Evolutionary conservation across 495 filamentous ascomycete genomes (phyloP).

Genomic region (Lasiosphaeria miniovina): DNA sequence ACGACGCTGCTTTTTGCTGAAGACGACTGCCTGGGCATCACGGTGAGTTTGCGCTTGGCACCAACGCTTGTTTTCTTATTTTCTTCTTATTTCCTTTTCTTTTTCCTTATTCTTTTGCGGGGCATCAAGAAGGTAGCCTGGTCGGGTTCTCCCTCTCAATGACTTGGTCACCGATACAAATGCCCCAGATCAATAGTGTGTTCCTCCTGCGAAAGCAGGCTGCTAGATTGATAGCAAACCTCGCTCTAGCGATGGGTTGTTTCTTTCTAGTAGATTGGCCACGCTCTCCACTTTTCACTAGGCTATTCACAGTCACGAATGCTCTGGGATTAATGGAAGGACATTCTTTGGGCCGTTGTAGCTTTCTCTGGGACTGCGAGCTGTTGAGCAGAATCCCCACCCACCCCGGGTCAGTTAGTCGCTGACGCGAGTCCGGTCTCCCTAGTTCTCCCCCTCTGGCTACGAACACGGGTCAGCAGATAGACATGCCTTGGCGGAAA

Average conservation of each 20-base stretch:
- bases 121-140: constrained; percentile 89
- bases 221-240: constrained; percentile 21
- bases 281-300: constrained; percentile 49
- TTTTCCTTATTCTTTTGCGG: constrained; percentile 22
- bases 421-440: constrained; percentile 16
- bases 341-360: constrained; percentile 41
- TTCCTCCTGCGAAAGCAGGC: constrained; percentile 30
- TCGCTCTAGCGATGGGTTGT: constrained; percentile 29
- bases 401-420: constrained; percentile 23
- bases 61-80: neutral
- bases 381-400: neutral
- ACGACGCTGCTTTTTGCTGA: constrained; percentile 68
- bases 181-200: constrained; percentile 66
- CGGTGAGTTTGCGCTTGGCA: constrained; percentile 51
- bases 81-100: constrained; percentile 11
- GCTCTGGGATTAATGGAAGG: constrained; percentile 56
- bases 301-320: constrained; percentile 46
- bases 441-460: constrained; percentile 25
- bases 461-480: constrained; percentile 19
- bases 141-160: constrained; percentile 52
- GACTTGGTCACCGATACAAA: constrained; percentile 84
- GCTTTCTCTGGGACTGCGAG: neutral
- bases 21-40: constrained; percentile 57
- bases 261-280: constrained; percentile 27
- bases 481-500: constrained; percentile 14